Conservation (phyloP, 352 stramenopile species). For the Elongisporangium undulatum region DNA sequence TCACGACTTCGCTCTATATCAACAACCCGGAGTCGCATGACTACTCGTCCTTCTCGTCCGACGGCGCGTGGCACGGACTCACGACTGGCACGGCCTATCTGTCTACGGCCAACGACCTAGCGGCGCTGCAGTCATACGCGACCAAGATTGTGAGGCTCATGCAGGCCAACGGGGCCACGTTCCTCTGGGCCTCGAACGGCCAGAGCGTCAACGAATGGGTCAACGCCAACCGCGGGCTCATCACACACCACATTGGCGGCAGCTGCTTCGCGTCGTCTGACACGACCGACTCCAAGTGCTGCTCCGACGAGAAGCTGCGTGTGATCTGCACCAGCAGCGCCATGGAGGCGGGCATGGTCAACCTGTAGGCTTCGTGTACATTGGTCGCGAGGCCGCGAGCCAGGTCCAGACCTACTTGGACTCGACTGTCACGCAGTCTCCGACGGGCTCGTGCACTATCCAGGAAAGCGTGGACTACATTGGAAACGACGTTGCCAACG, state of each 20-base stretch:
- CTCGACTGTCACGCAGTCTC: constrained; percentile 5
- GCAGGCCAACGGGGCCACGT: constrained; percentile 34
- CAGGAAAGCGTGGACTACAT: constrained; percentile 41
- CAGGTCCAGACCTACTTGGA: constrained; percentile 32
- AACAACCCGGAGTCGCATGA: constrained; percentile 61
- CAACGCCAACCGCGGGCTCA: constrained; percentile 11
- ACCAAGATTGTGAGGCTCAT: constrained; percentile 36
- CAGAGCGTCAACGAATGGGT: constrained; percentile 41
- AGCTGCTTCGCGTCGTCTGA: constrained; percentile 66
- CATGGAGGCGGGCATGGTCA: constrained; percentile 60
- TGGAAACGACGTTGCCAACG: constrained; percentile 33
- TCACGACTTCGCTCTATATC: constrained; percentile 43
- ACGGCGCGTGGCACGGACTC: constrained; percentile 34
- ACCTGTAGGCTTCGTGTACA: constrained; percentile 76
- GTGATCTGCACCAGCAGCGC: constrained; percentile 52
- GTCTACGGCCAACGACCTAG: constrained; percentile 36
- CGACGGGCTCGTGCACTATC: constrained; percentile 15
- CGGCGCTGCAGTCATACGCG: constrained; percentile 49
- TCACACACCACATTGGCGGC: constrained; percentile 62
- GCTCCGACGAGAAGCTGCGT: constrained; percentile 49
- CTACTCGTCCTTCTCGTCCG: constrained; percentile 28
- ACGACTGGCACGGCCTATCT: constrained; percentile 35
- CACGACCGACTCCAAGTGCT: constrained; percentile 33
- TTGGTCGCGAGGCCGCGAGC: constrained; percentile 39
- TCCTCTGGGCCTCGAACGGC: constrained; percentile 28